Percentiles rank a stretch among this genome's conserved stretches.
These are phyloP conservation scores for Ichthyophthirius multifiliis DNA, from an alignment of 169 alveolate species.

Conservation along the genomic window DNA sequence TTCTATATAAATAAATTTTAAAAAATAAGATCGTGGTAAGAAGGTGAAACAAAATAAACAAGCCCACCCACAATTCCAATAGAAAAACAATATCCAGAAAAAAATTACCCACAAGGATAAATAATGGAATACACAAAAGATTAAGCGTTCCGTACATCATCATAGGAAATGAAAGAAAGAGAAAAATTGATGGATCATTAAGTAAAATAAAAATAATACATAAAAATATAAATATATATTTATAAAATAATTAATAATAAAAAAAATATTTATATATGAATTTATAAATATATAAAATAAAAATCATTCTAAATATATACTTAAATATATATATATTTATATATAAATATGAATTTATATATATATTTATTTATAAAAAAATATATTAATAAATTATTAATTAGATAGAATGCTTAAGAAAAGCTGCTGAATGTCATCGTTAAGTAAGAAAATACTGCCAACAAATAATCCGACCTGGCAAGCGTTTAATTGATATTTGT, in stretches of 20 bases:
- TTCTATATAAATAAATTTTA: not conserved
- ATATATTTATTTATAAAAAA: not conserved
- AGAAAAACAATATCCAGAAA: conserved; percentile 65
- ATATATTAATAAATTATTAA: not conserved
- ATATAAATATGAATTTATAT: not conserved
- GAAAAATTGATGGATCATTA: conserved; percentile 89
- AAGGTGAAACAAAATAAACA: conserved; percentile 77
- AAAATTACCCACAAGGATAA: conserved; percentile 86
- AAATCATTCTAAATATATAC: too few relatives aligned
- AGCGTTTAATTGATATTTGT: conserved; percentile 94
- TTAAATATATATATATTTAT: too few relatives aligned
- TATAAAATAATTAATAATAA: not conserved
- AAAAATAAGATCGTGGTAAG: conserved; percentile 63
- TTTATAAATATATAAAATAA: too few relatives aligned
- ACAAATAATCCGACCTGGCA: conserved; percentile 93
- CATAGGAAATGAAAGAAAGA: conserved; percentile 89
- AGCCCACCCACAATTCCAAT: conserved; percentile 82
- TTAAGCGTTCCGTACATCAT: conserved; percentile 80
- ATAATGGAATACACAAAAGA: conserved; percentile 85
- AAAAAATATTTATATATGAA: not conserved
- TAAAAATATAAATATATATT: not conserved
- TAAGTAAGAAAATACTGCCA: conserved; percentile 97
- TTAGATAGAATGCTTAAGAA: conserved; percentile 85
- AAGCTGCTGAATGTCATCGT: conserved; percentile 99
- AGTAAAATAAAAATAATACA: conserved; percentile 32